These are phyloP conservation scores for barrel medic (Medicago truncatula) DNA, from an alignment of 306 rosid species.

Conservation along the genomic window DNA sequence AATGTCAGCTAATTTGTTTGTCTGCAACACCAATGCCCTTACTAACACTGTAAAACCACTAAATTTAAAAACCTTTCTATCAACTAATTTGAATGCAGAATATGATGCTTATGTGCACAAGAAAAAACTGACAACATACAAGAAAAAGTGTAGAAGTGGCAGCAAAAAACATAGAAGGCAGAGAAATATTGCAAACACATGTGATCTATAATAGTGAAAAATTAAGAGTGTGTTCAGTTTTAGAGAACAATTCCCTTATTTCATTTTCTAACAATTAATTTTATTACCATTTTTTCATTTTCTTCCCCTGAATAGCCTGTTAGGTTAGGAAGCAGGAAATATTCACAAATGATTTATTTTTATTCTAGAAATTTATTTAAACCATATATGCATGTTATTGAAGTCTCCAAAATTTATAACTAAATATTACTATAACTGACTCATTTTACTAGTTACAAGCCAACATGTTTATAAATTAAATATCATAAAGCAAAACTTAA, in stretches of 20 bases:
- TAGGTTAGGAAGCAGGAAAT: neutral
- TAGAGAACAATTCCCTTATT: slow-evolving; percentile 14
- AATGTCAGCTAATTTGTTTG: too few species aligned
- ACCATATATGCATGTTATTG: neutral
- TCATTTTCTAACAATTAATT: neutral
- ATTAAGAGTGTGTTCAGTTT: neutral
- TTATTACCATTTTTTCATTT: neutral
- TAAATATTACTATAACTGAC: neutral
- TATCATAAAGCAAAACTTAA: slow-evolving; percentile 21
- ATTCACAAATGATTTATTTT: slow-evolving; percentile 19
- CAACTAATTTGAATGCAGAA: too few species aligned
- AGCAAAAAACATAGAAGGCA: too few species aligned
- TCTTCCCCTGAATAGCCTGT: neutral
- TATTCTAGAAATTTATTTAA: neutral
- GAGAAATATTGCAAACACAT: too few species aligned
- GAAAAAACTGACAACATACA: too few species aligned
- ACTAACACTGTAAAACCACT: too few species aligned
- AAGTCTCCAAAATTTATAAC: slow-evolving; percentile 14
- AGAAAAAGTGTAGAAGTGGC: too few species aligned
- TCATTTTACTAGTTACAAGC: slow-evolving; percentile 14
- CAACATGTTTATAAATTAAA: neutral
- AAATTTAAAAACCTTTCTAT: too few species aligned
- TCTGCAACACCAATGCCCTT: too few species aligned
- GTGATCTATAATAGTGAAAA: neutral
- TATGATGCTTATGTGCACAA: too few species aligned